A percentile compares a stretch with the other conserved stretches of the same genome.
phyloP scores from a whole-genome alignment of 2,329 filamentous ascomycete genomes.

The Cryphonectria carpinicola region DNA sequence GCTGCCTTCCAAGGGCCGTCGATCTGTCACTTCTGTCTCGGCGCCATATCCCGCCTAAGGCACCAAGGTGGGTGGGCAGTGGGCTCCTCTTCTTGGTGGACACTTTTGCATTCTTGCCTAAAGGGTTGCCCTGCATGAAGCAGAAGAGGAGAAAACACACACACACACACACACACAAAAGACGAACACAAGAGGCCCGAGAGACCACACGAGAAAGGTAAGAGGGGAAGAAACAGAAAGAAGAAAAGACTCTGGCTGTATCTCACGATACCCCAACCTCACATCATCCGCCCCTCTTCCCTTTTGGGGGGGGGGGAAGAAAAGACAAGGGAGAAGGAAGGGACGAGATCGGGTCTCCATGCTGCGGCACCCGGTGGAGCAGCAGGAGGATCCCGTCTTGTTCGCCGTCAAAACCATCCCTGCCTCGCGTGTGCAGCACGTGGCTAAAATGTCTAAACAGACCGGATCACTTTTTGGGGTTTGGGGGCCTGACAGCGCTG shows the following conservation, averaged over 20 bases:
- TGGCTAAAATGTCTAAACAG: slow-evolving; percentile 12
- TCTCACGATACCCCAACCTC: background rate
- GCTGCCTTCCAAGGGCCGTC: background rate
- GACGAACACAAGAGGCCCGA: background rate
- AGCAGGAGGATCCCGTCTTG: background rate
- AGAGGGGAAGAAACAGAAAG: background rate
- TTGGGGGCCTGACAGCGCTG: background rate
- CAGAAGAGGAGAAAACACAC: background rate
- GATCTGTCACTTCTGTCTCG: background rate
- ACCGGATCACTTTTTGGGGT: background rate
- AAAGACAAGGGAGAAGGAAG: background rate
- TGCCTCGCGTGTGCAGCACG: slow-evolving; percentile 24
- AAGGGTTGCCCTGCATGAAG: background rate
- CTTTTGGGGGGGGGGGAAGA: background rate
- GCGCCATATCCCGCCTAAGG: background rate
- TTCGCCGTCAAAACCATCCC: slow-evolving; percentile 17
- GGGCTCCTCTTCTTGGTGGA: background rate
- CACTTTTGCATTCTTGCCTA: background rate
- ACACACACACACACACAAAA: background rate
- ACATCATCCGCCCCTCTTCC: background rate
- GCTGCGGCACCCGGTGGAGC: background rate
- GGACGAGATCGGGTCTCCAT: background rate
- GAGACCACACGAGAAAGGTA: background rate
- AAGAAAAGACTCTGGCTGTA: background rate
- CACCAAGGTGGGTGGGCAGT: background rate